Base-by-base conservation (phyloP, 139 green algal species). In the Chlorella vulgaris region DNA sequence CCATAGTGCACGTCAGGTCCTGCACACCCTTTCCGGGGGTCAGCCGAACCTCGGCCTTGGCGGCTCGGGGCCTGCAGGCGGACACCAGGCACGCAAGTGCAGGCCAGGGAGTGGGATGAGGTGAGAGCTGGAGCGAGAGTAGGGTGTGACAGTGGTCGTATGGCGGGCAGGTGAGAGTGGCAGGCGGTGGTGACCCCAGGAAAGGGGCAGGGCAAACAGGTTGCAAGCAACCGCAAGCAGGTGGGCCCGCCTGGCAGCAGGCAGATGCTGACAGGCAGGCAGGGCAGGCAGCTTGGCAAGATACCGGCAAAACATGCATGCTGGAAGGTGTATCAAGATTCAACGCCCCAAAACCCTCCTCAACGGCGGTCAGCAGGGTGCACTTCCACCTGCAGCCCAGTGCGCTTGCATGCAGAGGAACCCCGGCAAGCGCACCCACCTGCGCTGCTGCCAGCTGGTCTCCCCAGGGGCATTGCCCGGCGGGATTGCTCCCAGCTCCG, bases 11-110 rank as follows among this genome's bases (percentile, higher is more conserved):
- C 31, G 91, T 93, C 29, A 97, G 83, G 79, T 93, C 91, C 60
- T 92, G 75, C 51, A 96, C 88, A 74, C 90, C 90, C 87, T 96
- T 97, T 77, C 94, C 94, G 0, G 92, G 88, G 15, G 93, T 97
- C 19, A 97, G 86, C 60, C 85, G 86, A 33, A 98, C 91, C 81
- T 98, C 94, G 3, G 92, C 85, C 81, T 90, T 92, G 26, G 87
- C 73, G 22, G 66, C 33, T 13, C 73, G 73, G 24, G 73, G 53
- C 73, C 73, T 79, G 71, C 50, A 78, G n/a, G n/a, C n/a, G n/a
- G n/a, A n/a, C n/a, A n/a, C n/a, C n/a, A n/a, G n/a, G n/a, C n/a
- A n/a, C n/a, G n/a, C n/a, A n/a, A n/a, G n/a, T n/a, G n/a, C n/a
- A n/a, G n/a, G n/a, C n/a, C 47, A 58, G 15, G 15, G 47, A 15